phyloP scores from a whole-genome alignment of 2,329 filamentous ascomycete genomes.

The Dothideomycetes sp. region DNA sequence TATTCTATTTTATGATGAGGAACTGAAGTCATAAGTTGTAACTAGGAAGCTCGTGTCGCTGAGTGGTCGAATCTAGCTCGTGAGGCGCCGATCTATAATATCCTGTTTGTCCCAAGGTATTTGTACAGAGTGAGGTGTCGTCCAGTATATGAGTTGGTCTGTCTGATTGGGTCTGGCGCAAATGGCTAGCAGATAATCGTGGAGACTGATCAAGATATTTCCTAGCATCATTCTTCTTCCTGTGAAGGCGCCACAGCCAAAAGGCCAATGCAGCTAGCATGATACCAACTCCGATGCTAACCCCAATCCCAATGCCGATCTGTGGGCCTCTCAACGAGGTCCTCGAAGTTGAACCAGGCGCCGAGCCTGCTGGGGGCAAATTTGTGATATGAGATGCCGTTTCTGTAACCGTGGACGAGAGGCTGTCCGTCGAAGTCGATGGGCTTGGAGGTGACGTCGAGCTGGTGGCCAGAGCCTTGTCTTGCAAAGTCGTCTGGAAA shows the following conservation, averaged over 20 bases:
- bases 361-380: neutral
- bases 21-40: no score
- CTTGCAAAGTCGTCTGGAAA: conserved; percentile 2
- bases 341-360: neutral
- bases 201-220: neutral
- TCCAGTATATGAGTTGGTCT: neutral
- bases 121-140: neutral
- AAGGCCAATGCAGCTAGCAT: conserved; percentile 14
- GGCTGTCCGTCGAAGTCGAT: neutral
- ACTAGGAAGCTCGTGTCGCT: neutral
- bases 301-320: conserved; percentile 8
- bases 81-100: neutral
- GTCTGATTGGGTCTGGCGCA: neutral
- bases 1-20: no score
- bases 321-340: neutral
- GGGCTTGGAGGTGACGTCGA: neutral
- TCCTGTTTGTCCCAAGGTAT: no score
- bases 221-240: no score
- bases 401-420: neutral
- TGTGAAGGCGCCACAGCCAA: neutral
- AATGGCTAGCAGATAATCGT: neutral
- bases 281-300: conserved; percentile 18
- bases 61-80: neutral
- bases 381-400: no score
- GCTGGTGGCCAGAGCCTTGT: neutral